These are phyloP conservation scores for Phytophthora gonapodyides DNA, from an alignment of 352 stramenopile species.

Conservation along the genomic window DNA sequence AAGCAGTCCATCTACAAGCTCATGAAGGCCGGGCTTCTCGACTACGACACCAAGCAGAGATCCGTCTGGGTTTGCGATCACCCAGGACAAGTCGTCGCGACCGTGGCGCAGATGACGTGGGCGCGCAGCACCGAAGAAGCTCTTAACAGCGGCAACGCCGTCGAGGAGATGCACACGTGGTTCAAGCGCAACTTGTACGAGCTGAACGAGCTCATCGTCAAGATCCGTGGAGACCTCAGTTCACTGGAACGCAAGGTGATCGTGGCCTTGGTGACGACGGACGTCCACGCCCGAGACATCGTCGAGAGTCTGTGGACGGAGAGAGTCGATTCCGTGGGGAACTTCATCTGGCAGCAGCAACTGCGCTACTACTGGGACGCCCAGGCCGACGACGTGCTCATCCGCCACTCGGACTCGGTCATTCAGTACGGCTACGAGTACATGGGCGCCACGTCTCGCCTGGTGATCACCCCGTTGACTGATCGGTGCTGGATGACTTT, in stretches of 20 bases:
- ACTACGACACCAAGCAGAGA: slow-evolving; percentile 88
- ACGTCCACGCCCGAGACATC: slow-evolving; percentile 93
- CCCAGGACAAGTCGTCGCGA: slow-evolving; percentile 93
- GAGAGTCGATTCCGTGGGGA: slow-evolving; percentile 66
- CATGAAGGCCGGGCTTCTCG: slow-evolving; percentile 91
- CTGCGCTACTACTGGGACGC: slow-evolving; percentile 94
- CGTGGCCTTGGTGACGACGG: slow-evolving; percentile 92
- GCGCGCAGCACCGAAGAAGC: slow-evolving; percentile 88
- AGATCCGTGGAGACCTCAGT: slow-evolving; percentile 90
- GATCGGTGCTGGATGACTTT: slow-evolving; percentile 97
- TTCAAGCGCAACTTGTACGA: slow-evolving; percentile 80
- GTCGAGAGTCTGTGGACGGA: slow-evolving; percentile 75
- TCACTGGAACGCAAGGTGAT: slow-evolving; percentile 93
- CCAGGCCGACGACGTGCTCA: slow-evolving; percentile 88
- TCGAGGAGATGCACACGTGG: slow-evolving; percentile 70
- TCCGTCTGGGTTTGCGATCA: slow-evolving; percentile 90
- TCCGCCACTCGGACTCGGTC: slow-evolving; percentile 86
- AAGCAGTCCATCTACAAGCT: slow-evolving; percentile 92
- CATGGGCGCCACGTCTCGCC: slow-evolving; percentile 90
- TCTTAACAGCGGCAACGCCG: slow-evolving; percentile 43
- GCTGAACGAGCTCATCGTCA: slow-evolving; percentile 92
- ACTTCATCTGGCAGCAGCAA: slow-evolving; percentile 96
- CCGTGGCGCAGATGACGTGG: slow-evolving; percentile 94
- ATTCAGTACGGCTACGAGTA: slow-evolving; percentile 96
- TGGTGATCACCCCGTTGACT: slow-evolving; percentile 89